phyloP scores from a whole-genome alignment of 257 asterid species.

The Solanum sejunctum region DNA sequence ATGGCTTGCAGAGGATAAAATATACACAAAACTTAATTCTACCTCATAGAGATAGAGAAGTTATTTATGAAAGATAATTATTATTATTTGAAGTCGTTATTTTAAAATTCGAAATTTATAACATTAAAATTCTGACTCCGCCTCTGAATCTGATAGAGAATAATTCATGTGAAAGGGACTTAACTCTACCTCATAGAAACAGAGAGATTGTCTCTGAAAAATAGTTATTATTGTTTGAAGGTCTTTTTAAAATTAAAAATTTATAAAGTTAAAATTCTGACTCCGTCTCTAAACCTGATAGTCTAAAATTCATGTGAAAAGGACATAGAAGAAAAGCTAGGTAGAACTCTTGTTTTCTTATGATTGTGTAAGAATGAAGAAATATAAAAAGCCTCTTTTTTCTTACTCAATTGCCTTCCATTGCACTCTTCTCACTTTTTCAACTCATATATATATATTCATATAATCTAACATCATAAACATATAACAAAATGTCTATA shows the following conservation, averaged over 20 bases:
- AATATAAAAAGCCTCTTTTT: neutral
- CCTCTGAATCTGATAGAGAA: accelerated
- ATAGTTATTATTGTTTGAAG: neutral
- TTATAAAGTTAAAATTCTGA: neutral
- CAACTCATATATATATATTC: neutral
- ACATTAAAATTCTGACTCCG: neutral
- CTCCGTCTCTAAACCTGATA: accelerated
- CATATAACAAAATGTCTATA: slow-evolving; percentile 16
- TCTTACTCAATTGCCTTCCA: neutral
- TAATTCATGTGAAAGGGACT: neutral
- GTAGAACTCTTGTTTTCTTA: neutral
- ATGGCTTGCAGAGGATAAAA: no score
- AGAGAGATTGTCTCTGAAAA: no score
- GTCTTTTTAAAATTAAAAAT: neutral
- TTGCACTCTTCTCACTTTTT: neutral
- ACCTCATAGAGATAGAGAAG: no score
- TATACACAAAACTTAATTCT: no score
- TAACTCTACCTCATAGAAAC: no score
- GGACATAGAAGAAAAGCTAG: neutral
- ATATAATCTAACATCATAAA: neutral
- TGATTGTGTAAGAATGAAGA: neutral
- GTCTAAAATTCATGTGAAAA: neutral
- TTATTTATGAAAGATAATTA: no score
- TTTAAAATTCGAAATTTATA: neutral
- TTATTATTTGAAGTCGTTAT: neutral